phyloP scores from a whole-genome alignment of 768 basidiomycete genomes.

The Mycena filopes region DNA sequence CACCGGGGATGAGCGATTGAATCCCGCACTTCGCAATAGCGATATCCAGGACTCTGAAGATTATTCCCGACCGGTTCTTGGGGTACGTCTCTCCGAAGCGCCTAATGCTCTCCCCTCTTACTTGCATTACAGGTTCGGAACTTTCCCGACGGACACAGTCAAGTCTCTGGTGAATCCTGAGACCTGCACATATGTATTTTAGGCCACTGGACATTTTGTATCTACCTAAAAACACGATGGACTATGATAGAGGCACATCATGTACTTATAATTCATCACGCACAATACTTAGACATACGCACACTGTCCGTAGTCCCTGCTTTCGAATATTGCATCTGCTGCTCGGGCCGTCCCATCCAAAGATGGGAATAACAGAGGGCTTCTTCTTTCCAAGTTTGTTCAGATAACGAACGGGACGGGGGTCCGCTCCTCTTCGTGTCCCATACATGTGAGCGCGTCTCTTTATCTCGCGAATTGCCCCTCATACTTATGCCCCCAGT shows the following conservation, averaged over 20 bases:
- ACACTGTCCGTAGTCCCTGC: neutral
- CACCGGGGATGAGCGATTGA: slow-evolving; percentile 53
- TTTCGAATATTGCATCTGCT: neutral
- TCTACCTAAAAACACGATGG: slow-evolving; percentile 26
- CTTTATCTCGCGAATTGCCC: neutral
- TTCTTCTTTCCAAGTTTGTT: neutral
- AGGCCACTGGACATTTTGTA: slow-evolving; percentile 4
- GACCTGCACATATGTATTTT: neutral
- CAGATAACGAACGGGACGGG: slow-evolving; percentile 15
- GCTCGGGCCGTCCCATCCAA: neutral
- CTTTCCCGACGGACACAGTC: slow-evolving; percentile 56
- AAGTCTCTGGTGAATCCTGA: slow-evolving; percentile 41
- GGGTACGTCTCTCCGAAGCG: slow-evolving; percentile 46
- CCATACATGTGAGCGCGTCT: neutral
- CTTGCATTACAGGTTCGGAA: slow-evolving; percentile 61
- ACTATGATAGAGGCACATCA: slow-evolving; percentile 14
- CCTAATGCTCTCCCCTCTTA: slow-evolving; percentile 1
- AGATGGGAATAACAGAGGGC: neutral
- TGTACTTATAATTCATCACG: slow-evolving; percentile 3
- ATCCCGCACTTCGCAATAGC: slow-evolving; percentile 53
- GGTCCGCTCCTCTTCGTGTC: neutral
- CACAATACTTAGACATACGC: slow-evolving; percentile 9
- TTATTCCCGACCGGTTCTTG: slow-evolving; percentile 66
- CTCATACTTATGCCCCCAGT: slow-evolving; percentile 31
- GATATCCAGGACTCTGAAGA: slow-evolving; percentile 62